Evolutionary conservation across 78 protist genomes (phyloP).

Genomic region (Planoprotostelium fungivorum): DNA sequence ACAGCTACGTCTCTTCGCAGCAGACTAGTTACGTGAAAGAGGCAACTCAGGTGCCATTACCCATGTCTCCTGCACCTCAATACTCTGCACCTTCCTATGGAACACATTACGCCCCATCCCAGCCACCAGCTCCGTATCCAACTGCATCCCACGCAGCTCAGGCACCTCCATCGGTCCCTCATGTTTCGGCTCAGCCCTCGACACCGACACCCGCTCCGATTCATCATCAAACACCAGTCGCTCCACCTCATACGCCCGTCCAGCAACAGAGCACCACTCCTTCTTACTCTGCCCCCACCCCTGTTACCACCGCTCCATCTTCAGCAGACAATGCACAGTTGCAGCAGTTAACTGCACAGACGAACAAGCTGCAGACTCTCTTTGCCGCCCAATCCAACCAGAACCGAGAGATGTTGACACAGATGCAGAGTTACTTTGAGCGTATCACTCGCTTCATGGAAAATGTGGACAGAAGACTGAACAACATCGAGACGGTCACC

Average conservation of each 20-base stretch:
- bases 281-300: background rate
- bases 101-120: background rate
- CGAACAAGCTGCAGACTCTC: background rate
- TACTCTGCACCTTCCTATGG: background rate
- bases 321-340: background rate
- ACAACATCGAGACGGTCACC: background rate
- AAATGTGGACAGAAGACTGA: background rate
- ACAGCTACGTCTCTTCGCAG: no score
- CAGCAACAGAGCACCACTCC: background rate
- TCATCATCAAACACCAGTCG: background rate
- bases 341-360: background rate
- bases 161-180: background rate
- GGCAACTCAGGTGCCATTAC: no score
- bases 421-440: background rate
- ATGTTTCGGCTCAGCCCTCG: background rate
- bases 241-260: background rate
- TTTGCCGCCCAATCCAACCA: background rate
- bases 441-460: background rate
- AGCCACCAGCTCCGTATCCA: background rate
- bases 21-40: no score
- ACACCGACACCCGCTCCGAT: background rate
- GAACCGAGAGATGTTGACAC: background rate
- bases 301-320: background rate
- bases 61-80: background rate
- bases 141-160: background rate